phyloP scores from a whole-genome alignment of 139 green algal species.

The Chlamydomonas incerta region DNA sequence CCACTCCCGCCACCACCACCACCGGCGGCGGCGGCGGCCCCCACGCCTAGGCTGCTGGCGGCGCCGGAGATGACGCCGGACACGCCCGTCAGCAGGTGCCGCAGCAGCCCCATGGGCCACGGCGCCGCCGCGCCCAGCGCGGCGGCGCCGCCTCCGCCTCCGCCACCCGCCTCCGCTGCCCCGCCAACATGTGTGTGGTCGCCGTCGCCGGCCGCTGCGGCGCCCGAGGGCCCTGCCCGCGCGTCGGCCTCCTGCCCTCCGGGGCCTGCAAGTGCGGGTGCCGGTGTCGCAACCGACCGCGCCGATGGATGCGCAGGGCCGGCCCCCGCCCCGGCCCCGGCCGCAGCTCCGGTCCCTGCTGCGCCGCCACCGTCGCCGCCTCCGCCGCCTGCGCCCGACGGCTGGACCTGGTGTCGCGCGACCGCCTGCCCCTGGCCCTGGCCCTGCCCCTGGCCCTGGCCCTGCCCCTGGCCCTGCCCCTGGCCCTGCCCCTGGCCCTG shows the following conservation, averaged over 20 bases:
- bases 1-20: neutral
- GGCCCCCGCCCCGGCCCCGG: too few relatives aligned
- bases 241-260: too few relatives aligned
- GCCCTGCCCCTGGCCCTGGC: neutral
- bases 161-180: too few relatives aligned
- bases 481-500: neutral
- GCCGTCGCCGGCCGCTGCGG: too few relatives aligned
- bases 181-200: too few relatives aligned
- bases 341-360: neutral
- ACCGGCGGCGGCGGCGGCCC: neutral
- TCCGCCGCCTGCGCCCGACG: too few relatives aligned
- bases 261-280: too few relatives aligned
- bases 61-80: conserved; percentile 7
- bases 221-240: too few relatives aligned
- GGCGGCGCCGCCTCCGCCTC: neutral
- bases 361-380: neutral
- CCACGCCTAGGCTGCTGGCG: neutral
- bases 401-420: too few relatives aligned
- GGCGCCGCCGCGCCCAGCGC: too few relatives aligned
- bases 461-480: neutral
- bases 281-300: too few relatives aligned
- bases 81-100: conserved; percentile 20
- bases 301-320: neutral
- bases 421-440: too few relatives aligned
- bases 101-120: conserved; percentile 19